phyloP scores from a whole-genome alignment of 345 rosid genomes.

The Populus davidiana region DNA sequence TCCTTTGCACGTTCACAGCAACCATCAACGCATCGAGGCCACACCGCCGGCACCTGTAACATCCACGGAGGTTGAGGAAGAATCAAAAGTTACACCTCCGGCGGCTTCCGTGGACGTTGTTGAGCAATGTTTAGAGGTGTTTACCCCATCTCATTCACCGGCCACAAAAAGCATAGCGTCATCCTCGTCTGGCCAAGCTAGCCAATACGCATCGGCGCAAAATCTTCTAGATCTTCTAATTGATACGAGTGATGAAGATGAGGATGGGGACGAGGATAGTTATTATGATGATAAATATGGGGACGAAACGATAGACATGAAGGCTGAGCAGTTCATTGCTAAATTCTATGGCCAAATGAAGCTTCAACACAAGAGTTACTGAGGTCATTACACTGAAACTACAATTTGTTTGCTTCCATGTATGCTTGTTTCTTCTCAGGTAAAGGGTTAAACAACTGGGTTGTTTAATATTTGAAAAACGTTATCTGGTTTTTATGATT shows the following conservation, averaged over 20 bases:
- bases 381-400: neutral
- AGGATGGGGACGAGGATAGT: neutral
- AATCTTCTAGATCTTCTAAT: conserved; percentile 22
- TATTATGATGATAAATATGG: conserved; percentile 2
- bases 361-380: conserved; percentile 11
- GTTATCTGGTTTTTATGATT: neutral
- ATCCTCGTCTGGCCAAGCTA: conserved; percentile 8
- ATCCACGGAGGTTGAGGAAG: neutral
- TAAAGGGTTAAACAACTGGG: neutral
- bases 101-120: neutral
- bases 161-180: conserved; percentile 5
- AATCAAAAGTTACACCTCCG: neutral
- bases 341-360: conserved; percentile 25
- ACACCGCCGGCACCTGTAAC: neutral
- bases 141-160: conserved; percentile 20
- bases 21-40: neutral
- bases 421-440: neutral
- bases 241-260: conserved; percentile 14
- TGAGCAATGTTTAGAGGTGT: conserved; percentile 24
- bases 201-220: conserved; percentile 20
- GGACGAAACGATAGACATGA: conserved; percentile 23
- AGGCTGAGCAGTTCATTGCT: conserved; percentile 27
- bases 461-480: neutral
- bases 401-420: neutral
- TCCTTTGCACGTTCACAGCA: conserved; percentile 16